Conservation (phyloP, 495 filamentous ascomycete species). For the Xylaria curta region DNA sequence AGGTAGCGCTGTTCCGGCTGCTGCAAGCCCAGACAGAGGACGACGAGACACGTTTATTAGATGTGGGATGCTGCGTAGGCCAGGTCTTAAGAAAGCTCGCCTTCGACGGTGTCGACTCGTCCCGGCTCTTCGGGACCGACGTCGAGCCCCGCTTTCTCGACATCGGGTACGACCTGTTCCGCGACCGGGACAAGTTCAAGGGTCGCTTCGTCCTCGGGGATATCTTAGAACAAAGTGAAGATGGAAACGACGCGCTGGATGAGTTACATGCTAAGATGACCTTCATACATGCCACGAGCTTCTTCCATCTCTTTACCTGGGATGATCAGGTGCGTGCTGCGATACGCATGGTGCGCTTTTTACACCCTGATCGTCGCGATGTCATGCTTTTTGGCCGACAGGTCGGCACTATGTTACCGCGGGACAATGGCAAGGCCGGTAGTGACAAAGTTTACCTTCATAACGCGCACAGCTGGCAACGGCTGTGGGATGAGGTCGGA, state of each 20-base stretch:
- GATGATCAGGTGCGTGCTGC: conserved; percentile 45
- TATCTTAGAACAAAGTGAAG: conserved; percentile 29
- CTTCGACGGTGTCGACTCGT: conserved; percentile 48
- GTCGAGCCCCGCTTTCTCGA: conserved; percentile 50
- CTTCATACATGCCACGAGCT: conserved; percentile 50
- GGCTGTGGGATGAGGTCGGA: conserved; percentile 55
- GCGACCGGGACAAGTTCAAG: conserved; percentile 37
- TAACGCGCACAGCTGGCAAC: conserved; percentile 49
- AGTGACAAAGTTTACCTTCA: conserved; percentile 48
- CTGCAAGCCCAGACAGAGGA: conserved; percentile 40
- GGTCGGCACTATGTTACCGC: conserved; percentile 41
- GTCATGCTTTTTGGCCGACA: conserved; percentile 54
- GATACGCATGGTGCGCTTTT: conserved; percentile 42
- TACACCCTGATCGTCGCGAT: conserved; percentile 42
- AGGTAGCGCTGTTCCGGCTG: conserved; percentile 48
- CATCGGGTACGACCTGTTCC: conserved; percentile 49
- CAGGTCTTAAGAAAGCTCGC: conserved; percentile 55
- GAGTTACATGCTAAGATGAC: conserved; percentile 43
- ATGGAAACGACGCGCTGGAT: conserved; percentile 22
- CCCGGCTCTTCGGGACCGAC: conserved; percentile 51
- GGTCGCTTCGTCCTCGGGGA: conserved; percentile 44
- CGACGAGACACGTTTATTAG: conserved; percentile 36
- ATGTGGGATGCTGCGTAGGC: conserved; percentile 58
- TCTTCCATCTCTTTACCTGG: conserved; percentile 55
- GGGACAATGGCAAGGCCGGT: conserved; percentile 33